A percentile compares a stretch with the other conserved stretches of the same genome.
Conservation (phyloP, 768 basidiomycete genomes). For the Lyophyllum decastes region DNA sequence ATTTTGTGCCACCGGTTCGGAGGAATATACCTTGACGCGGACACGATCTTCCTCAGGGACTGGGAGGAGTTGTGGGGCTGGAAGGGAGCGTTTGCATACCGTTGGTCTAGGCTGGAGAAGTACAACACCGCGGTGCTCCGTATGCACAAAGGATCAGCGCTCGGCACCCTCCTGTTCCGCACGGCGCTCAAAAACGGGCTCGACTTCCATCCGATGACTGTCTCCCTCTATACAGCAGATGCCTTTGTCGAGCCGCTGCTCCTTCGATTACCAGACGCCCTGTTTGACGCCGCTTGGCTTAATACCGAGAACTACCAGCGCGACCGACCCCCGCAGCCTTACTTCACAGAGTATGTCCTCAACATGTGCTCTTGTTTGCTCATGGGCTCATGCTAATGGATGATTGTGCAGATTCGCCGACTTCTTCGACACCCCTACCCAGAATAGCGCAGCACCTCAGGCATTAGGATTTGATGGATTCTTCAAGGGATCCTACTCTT, state of each 20-base stretch:
- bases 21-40: slow-evolving; percentile 93
- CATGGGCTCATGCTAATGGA: slow-evolving; percentile 2
- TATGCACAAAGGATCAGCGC: slow-evolving; percentile 85
- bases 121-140: slow-evolving; percentile 94
- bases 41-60: slow-evolving; percentile 88
- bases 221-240: slow-evolving; percentile 83
- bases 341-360: slow-evolving; percentile 71
- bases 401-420: slow-evolving; percentile 63
- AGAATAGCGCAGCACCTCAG: slow-evolving; percentile 75
- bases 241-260: slow-evolving; percentile 77
- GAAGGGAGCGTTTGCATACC: slow-evolving; percentile 92
- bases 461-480: slow-evolving; percentile 88
- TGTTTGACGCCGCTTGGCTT: slow-evolving; percentile 94
- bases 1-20: slow-evolving; percentile 92
- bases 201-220: slow-evolving; percentile 95
- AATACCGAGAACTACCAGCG: slow-evolving; percentile 89
- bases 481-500: slow-evolving; percentile 90
- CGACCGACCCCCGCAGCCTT: slow-evolving; percentile 91
- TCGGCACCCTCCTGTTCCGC: slow-evolving; percentile 89
- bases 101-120: slow-evolving; percentile 89
- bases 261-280: slow-evolving; percentile 82
- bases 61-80: slow-evolving; percentile 98
- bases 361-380: neutral
- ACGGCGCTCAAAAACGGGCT: slow-evolving; percentile 89
- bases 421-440: slow-evolving; percentile 76